Conservation (phyloP, 108 stramenopile species). For the Skeletonema marinoi region DNA sequence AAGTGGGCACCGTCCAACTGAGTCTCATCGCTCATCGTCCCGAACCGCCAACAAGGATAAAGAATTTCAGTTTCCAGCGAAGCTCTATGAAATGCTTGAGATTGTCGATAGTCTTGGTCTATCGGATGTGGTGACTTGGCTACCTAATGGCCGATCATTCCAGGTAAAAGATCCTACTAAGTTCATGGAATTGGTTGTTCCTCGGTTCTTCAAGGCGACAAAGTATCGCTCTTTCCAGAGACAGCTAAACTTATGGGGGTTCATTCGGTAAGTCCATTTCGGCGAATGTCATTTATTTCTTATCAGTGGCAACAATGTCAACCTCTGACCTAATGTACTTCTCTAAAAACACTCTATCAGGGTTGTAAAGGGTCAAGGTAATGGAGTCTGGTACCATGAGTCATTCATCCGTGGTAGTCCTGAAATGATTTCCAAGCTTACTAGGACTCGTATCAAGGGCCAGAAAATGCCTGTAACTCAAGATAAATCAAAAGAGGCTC, state of each 20-base stretch:
- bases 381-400: conserved; percentile 2
- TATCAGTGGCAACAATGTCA: neutral
- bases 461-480: neutral
- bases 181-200: conserved; percentile 1
- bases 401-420: neutral
- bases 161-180: neutral
- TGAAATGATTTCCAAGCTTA: neutral
- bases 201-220: conserved; percentile 10
- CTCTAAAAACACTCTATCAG: neutral
- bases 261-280: neutral
- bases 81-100: neutral
- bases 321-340: neutral
- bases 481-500: neutral
- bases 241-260: conserved; percentile 3
- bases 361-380: neutral
- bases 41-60: neutral
- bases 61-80: neutral
- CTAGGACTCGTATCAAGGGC: neutral
- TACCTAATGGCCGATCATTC: neutral
- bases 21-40: neutral
- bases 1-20: conserved; percentile 39
- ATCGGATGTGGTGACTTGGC: neutral
- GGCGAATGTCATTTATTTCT: neutral
- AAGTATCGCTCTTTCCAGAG: conserved; percentile 10
- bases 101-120: conserved; percentile 42